Percentiles rank a stretch among this genome's conserved stretches.
These are phyloP conservation scores for Eutrema heterophyllum DNA, from an alignment of 345 rosid species.

Conservation along the genomic window DNA sequence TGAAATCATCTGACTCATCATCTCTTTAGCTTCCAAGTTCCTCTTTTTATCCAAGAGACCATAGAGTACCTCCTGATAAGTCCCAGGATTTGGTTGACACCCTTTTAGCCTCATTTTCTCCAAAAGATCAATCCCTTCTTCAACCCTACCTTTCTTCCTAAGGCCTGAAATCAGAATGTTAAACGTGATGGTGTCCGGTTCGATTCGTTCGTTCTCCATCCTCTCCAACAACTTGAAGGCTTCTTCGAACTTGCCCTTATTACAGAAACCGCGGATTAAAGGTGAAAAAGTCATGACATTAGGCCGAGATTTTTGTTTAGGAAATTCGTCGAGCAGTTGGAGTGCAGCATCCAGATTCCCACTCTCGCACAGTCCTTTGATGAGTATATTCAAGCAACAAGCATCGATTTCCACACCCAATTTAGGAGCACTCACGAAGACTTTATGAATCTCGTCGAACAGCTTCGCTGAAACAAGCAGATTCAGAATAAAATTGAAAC, in stretches of 20 bases:
- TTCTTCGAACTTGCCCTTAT: slow-evolving; percentile 47
- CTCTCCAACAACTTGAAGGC: slow-evolving; percentile 58
- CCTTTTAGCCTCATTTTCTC: slow-evolving; percentile 61
- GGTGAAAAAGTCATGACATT: slow-evolving; percentile 76
- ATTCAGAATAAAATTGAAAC: slow-evolving; percentile 66
- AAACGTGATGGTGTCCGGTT: slow-evolving; percentile 63
- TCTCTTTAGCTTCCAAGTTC: slow-evolving; percentile 51
- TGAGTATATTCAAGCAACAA: slow-evolving; percentile 73
- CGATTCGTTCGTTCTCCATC: slow-evolving; percentile 71
- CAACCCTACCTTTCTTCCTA: slow-evolving; percentile 69
- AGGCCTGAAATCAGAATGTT: slow-evolving; percentile 86
- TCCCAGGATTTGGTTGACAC: slow-evolving; percentile 63
- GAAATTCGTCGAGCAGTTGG: slow-evolving; percentile 92
- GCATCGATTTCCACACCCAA: slow-evolving; percentile 80
- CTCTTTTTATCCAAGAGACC: slow-evolving; percentile 61
- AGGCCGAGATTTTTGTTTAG: slow-evolving; percentile 60
- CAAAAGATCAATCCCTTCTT: slow-evolving; percentile 56
- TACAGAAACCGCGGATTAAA: slow-evolving; percentile 63
- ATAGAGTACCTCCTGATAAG: slow-evolving; percentile 77
- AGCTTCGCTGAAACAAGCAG: slow-evolving; percentile 66
- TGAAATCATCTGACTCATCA: slow-evolving; percentile 53
- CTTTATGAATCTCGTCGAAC: slow-evolving; percentile 52
- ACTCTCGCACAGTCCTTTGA: slow-evolving; percentile 70
- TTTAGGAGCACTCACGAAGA: slow-evolving; percentile 53
- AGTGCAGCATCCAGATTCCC: slow-evolving; percentile 62